These are phyloP conservation scores for Scleroderma citrinum DNA, from an alignment of 768 basidiomycete species.

Conservation along the genomic window DNA sequence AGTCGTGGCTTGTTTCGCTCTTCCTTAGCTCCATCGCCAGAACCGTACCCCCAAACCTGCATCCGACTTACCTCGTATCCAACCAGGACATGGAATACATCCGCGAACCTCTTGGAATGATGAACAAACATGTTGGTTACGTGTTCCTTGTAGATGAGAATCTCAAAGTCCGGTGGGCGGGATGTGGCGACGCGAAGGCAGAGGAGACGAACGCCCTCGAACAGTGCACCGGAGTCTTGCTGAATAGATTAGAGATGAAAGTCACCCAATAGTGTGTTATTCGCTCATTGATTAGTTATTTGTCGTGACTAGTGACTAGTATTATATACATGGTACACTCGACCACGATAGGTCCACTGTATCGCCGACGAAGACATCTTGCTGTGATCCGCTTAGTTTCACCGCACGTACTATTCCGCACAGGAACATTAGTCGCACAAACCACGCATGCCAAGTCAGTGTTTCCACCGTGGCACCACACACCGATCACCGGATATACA, in stretches of 20 bases:
- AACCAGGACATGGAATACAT: constrained; percentile 82
- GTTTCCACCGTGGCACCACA: too few species aligned
- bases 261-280: background rate
- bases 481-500: too few species aligned
- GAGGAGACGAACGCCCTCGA: constrained; percentile 69
- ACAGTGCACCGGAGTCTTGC: constrained; percentile 61
- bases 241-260: constrained; percentile 45
- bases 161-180: constrained; percentile 86
- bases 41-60: constrained; percentile 55
- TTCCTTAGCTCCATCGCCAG: constrained; percentile 73
- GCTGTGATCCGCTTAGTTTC: too few species aligned
- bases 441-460: too few species aligned
- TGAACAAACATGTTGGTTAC: constrained; percentile 88
- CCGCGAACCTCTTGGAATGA: constrained; percentile 79
- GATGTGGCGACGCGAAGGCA: constrained; percentile 72
- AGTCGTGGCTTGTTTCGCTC: constrained; percentile 82
- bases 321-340: too few species aligned
- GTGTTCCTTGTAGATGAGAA: constrained; percentile 87
- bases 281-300: too few species aligned
- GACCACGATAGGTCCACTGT: too few species aligned
- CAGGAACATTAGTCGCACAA: too few species aligned
- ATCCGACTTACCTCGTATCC: constrained; percentile 72
- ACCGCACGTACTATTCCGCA: too few species aligned
- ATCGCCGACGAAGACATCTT: too few species aligned
- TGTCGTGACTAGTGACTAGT: too few species aligned